A percentile compares a stretch with the other conserved stretches of the same genome.
Evolutionary conservation across 1,284 basidiomycete species (phyloP).

Genomic region (Volvariella volvacea): DNA sequence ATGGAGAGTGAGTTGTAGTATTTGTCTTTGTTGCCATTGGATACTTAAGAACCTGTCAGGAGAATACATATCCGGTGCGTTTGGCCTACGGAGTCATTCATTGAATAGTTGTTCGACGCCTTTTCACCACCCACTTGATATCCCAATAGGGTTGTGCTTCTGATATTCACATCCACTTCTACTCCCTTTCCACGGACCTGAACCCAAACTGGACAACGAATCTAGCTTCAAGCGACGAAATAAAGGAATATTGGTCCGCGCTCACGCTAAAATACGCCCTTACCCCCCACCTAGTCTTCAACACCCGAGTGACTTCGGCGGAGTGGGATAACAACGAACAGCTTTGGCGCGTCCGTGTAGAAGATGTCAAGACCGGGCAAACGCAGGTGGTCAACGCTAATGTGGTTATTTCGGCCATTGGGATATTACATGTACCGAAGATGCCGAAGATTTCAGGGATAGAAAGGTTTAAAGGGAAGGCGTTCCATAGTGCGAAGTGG

Average conservation of each 20-base stretch:
- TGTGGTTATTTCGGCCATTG: constrained; percentile 39
- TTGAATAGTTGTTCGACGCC: background rate
- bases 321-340: constrained; percentile 31
- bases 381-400: constrained; percentile 17
- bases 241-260: constrained; percentile 26
- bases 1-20: constrained; percentile 23
- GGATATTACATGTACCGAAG: constrained; percentile 31
- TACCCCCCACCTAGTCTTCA: constrained; percentile 20
- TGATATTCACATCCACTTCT: constrained; percentile 26
- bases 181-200: constrained; percentile 30
- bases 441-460: constrained; percentile 31
- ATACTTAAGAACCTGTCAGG: too few relatives aligned
- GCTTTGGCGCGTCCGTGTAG: constrained; percentile 25
- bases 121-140: constrained; percentile 10
- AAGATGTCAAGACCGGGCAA: constrained; percentile 21
- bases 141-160: constrained; percentile 24
- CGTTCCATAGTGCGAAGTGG: constrained; percentile 46
- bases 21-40: background rate
- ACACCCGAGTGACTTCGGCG: constrained; percentile 28
- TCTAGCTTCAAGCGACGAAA: constrained; percentile 23
- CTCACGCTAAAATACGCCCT: constrained; percentile 24
- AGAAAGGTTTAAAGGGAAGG: constrained; percentile 35
- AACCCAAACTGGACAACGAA: constrained; percentile 25
- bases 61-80: constrained; percentile 26
- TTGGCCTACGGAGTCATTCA: background rate